phyloP scores from a whole-genome alignment of 768 basidiomycete genomes.

The Collybia sp. region DNA sequence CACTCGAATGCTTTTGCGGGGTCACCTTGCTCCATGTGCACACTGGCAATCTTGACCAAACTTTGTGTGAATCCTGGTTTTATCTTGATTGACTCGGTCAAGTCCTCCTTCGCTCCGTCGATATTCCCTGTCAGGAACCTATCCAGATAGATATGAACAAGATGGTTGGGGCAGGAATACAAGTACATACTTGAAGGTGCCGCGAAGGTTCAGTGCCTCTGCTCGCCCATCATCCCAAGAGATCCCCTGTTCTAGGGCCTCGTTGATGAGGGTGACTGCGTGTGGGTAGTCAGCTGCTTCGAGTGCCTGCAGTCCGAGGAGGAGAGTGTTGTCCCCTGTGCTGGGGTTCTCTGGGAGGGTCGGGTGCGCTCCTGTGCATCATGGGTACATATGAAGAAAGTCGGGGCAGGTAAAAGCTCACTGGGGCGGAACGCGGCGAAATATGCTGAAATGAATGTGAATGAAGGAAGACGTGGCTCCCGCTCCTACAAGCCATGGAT shows the following conservation, averaged over 20 bases:
- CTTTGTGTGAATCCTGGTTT: constrained; percentile 74
- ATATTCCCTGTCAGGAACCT: constrained; percentile 91
- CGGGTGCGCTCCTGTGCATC: constrained; percentile 54
- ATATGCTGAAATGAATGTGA: constrained; percentile 91
- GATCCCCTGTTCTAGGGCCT: constrained; percentile 83
- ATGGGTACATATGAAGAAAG: constrained; percentile 2
- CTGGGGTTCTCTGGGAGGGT: constrained; percentile 68
- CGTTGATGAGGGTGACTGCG: constrained; percentile 73
- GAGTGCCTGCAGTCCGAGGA: constrained; percentile 79
- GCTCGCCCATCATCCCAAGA: constrained; percentile 73
- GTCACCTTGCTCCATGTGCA: constrained; percentile 94
- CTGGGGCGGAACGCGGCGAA: constrained; percentile 94
- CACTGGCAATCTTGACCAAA: constrained; percentile 94
- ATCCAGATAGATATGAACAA: background rate
- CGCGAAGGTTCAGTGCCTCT: constrained; percentile 87
- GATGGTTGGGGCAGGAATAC: background rate
- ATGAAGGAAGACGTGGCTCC: constrained; percentile 80
- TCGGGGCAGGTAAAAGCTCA: constrained; percentile 29
- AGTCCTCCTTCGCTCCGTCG: constrained; percentile 74
- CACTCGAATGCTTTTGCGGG: constrained; percentile 79
- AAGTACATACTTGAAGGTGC: constrained; percentile 83
- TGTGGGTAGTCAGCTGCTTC: constrained; percentile 82
- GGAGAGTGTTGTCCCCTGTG: constrained; percentile 79
- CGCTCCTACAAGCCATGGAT: constrained; percentile 41
- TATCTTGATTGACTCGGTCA: constrained; percentile 71